Evolutionary conservation across 495 filamentous ascomycete species (phyloP), one percentile per base, ranked within the genome.

Genomic region (Trypethelium eluteriae): DNA sequence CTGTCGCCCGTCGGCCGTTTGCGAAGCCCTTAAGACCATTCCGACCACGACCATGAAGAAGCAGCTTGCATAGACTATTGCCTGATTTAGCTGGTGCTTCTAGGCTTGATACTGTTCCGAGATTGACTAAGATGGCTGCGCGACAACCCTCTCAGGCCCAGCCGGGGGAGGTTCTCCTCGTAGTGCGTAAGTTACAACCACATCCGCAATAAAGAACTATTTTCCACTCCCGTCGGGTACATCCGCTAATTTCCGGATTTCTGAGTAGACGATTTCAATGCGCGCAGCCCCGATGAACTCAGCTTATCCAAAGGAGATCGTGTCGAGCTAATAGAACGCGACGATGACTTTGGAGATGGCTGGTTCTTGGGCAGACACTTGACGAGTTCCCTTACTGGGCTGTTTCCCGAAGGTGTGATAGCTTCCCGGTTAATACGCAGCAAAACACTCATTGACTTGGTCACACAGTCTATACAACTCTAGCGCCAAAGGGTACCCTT

Each of bases 341-440:
- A 98, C 76, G 93, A 98, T 75, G 95, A 96, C 71, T 99, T 97
- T 76, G 90, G 90, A 62, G 95, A 99, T 79, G 95, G 94, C 64
- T 99, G 95, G 95, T 99, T 90, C 78, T 77, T 96, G 69, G 95
- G 96, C 38, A 86, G 87, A 73, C 90, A 96, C 75, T 67, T 88
- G 69, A 79, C 82, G 62, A 92, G 87, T 72, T 86, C 84, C 41
- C 85, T 85, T 68, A 93, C 83, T 59, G 93, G 93, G 56, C 83
- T 97, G 39, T 96, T 97, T 75, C 93, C 93, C 16, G 91, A 92
- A 82, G 89, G 92, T 95, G 79, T 67, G 3, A 83, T 72, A 35
- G 9, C 1, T 3, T 34, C 44, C 35, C 6, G 16, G 16, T n/a
- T 61, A 50, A 62, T 1, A 39, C 36, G 5, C 3, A 34, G 2